A percentile compares a stretch with the other conserved stretches of the same genome.
Evolutionary conservation across 768 basidiomycete species (phyloP).

Genomic region (Steccherinum ochraceum): DNA sequence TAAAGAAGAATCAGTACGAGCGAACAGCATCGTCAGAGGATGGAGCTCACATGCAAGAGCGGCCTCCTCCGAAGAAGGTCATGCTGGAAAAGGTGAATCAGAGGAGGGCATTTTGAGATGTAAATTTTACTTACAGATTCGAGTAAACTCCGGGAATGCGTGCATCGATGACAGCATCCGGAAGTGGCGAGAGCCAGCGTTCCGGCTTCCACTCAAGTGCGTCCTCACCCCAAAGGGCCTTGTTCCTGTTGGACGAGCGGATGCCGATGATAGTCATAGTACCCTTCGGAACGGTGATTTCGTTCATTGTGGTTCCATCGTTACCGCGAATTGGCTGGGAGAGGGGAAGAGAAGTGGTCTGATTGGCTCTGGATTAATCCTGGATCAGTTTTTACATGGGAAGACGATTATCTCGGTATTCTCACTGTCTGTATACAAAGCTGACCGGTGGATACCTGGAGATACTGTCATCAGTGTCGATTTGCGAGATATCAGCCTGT

Average conservation of each 20-base stretch:
- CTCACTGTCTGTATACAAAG: not conserved
- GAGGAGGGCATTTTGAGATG: not conserved
- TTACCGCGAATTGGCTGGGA: not conserved
- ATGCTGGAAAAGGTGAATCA: conserved; percentile 20
- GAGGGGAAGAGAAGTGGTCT: not conserved
- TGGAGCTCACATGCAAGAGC: conserved; percentile 28
- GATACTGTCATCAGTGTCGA: not conserved
- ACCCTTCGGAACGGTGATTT: conserved; percentile 22
- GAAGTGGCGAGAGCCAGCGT: conserved; percentile 28
- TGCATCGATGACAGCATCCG: conserved; percentile 1
- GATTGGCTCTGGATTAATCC: not conserved
- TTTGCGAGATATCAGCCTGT: not conserved
- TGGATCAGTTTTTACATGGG: not conserved
- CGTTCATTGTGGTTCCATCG: not conserved
- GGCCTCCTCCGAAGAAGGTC: conserved; percentile 29
- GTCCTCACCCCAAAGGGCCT: conserved; percentile 41
- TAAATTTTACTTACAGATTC: not conserved
- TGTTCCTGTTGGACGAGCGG: conserved; percentile 31
- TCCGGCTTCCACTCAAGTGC: conserved; percentile 46
- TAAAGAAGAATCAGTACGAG: not conserved
- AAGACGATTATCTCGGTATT: not conserved
- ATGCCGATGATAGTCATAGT: conserved; percentile 35
- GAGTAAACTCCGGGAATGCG: conserved; percentile 5
- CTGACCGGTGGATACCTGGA: not conserved
- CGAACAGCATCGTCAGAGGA: not conserved